Evolutionary conservation across 2,329 filamentous ascomycete genomes (phyloP), one percentile per base, ranked within the genome.

Genomic region (Fusarium nematophilum): DNA sequence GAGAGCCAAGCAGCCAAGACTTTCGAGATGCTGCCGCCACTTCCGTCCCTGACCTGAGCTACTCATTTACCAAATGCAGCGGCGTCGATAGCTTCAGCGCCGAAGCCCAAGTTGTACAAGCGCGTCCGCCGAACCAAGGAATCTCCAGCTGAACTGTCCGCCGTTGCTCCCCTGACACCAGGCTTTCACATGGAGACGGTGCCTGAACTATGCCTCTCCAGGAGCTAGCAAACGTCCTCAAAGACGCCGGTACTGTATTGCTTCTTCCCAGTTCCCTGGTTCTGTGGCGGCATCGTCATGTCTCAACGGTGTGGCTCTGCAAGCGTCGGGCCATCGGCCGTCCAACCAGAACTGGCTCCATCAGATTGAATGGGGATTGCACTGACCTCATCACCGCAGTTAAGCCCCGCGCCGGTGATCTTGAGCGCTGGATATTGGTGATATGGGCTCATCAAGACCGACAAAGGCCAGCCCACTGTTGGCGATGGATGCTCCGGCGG

Each of bases 51-150:
- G n/a, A 46, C 31, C 43, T 46, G 43, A 46, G 55, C 59, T 63
- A 63, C 60, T 42, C 59, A 62, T 59, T 62, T 36, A 25, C 25
- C 40, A 37, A 63, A 33, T 49, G 54, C 53, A 44, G 43, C 59
- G 48, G 11, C 23, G 48, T 55, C 26, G 39, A 62, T 62, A 62
- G 59, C 59, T 34, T 59, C 59, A 39, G 39, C 17, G 52, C 46
- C 52, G 50, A 25, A 25, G 36, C 18, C 30, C n/a, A n/a, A n/a
- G n/a, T n/a, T n/a, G n/a, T n/a, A n/a, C n/a, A n/a, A n/a, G n/a
- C n/a, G n/a, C n/a, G n/a, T n/a, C n/a, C n/a, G n/a, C n/a, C n/a
- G n/a, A n/a, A n/a, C n/a, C n/a, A n/a, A n/a, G n/a, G n/a, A n/a
- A 11, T 25, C 17, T 34, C 13, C 47, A 46, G 49, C 49, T 46